phyloP scores from a whole-genome alignment of 768 basidiomycete genomes.

The Termitomyces sp. region DNA sequence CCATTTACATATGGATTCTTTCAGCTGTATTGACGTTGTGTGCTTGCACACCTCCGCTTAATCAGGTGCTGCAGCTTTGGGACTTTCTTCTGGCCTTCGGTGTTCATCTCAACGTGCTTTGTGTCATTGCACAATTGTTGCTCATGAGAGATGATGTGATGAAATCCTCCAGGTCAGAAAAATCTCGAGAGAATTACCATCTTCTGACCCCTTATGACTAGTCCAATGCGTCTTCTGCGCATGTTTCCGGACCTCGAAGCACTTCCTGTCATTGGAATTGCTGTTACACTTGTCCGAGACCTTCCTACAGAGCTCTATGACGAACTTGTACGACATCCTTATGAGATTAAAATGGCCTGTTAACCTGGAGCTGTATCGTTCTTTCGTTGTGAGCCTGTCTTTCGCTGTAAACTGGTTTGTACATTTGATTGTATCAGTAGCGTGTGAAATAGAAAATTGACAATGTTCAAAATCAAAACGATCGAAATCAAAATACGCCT shows the following conservation, averaged over 20 bases:
- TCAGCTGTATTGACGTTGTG: conserved; percentile 90
- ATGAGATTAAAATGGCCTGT: conserved; percentile 36
- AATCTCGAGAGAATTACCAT: not conserved
- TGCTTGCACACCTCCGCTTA: conserved; percentile 93
- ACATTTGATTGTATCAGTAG: conserved; percentile 4
- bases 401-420: conserved; percentile 1
- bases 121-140: conserved; percentile 92
- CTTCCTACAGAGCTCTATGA: conserved; percentile 84
- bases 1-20: not conserved
- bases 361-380: conserved; percentile 1
- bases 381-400: not conserved
- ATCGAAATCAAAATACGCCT: not conserved
- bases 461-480: conserved; percentile 14
- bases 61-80: conserved; percentile 93
- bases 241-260: conserved; percentile 93
- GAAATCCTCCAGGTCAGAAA: conserved; percentile 69
- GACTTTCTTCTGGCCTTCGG: conserved; percentile 97
- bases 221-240: conserved; percentile 91
- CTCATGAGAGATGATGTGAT: conserved; percentile 90
- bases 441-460: conserved; percentile 12
- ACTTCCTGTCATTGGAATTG: conserved; percentile 82
- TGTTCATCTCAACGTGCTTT: conserved; percentile 92
- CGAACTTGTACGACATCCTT: conserved; percentile 86
- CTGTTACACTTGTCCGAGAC: conserved; percentile 90
- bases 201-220: conserved; percentile 22